A percentile compares a stretch with the other conserved stretches of the same genome.
These are phyloP conservation scores for Cyclostephanos tholiformis DNA, from an alignment of 108 stramenopile species.

Conservation along the genomic window DNA sequence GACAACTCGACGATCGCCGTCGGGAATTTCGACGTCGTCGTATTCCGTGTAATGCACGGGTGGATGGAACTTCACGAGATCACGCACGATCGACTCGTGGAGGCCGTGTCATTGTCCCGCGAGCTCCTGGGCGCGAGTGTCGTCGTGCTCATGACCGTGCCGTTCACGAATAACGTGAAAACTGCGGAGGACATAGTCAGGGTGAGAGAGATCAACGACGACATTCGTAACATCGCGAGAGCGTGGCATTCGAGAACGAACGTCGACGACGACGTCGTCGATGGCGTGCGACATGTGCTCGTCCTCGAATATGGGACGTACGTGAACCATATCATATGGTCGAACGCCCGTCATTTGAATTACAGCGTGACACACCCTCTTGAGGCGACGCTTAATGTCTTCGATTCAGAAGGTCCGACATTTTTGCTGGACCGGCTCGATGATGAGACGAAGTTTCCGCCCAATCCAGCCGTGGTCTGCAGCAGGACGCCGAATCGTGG, in stretches of 20 bases:
- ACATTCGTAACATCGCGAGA: constrained; percentile 25
- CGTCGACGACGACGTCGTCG: neutral
- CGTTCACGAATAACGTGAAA: constrained; percentile 40
- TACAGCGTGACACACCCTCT: constrained; percentile 4
- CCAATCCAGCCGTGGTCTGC: constrained; percentile 1
- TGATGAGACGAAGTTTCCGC: neutral
- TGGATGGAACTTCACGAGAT: constrained; percentile 38
- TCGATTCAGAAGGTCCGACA: constrained; percentile 6
- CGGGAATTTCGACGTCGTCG: constrained; percentile 38
- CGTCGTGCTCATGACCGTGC: constrained; percentile 30
- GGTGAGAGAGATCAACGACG: constrained; percentile 26
- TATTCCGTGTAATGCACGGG: constrained; percentile 46
- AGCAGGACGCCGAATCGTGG: constrained; percentile 3
- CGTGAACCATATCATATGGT: constrained; percentile 12
- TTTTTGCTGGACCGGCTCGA: neutral
- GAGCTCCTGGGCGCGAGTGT: constrained; percentile 25
- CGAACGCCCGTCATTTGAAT: constrained; percentile 1
- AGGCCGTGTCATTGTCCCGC: constrained; percentile 32
- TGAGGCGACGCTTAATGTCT: neutral
- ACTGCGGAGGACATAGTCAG: constrained; percentile 19
- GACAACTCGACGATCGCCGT: neutral
- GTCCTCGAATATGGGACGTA: constrained; percentile 13
- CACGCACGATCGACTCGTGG: constrained; percentile 21
- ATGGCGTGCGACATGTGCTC: constrained; percentile 9
- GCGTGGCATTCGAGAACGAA: constrained; percentile 14